Percentiles rank a stretch among this genome's conserved stretches.
phyloP scores from a whole-genome alignment of 768 basidiomycete genomes.

The Leccinum ochraceum region DNA sequence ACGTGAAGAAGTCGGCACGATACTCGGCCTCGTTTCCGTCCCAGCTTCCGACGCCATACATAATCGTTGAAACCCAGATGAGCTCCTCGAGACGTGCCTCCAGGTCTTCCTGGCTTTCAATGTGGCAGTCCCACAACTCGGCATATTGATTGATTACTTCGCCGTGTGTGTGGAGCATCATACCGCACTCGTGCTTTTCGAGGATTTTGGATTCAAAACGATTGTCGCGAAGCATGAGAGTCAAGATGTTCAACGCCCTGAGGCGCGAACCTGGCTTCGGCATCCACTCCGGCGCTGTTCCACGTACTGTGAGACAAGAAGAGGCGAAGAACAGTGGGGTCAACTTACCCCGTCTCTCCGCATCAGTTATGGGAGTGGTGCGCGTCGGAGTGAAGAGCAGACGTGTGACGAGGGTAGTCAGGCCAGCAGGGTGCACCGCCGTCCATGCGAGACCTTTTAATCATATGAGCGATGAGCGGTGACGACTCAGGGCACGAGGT shows the following conservation, averaged over 20 bases:
- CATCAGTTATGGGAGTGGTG: constrained; percentile 21
- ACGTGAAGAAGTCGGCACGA: constrained; percentile 70
- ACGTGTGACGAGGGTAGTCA: constrained; percentile 38
- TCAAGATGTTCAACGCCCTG: constrained; percentile 50
- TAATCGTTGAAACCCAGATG: constrained; percentile 51
- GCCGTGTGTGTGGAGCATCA: constrained; percentile 39
- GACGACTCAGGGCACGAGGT: background rate
- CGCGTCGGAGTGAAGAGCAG: constrained; percentile 28
- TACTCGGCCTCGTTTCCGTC: constrained; percentile 38
- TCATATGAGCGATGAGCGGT: background rate
- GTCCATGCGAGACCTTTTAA: constrained; percentile 44
- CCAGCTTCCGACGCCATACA: constrained; percentile 55
- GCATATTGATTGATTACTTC: constrained; percentile 44
- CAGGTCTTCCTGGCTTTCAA: constrained; percentile 38
- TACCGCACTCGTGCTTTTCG: constrained; percentile 38
- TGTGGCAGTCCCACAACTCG: constrained; percentile 47
- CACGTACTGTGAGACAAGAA: background rate
- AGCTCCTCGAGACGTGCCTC: constrained; percentile 63
- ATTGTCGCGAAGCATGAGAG: constrained; percentile 54
- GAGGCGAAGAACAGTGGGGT: background rate
- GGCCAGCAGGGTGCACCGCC: constrained; percentile 46
- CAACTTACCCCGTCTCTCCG: constrained; percentile 22
- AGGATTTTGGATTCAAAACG: constrained; percentile 32
- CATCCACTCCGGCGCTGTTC: constrained; percentile 26
- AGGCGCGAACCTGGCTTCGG: constrained; percentile 36